These are phyloP conservation scores for Aspergillus avenaceus DNA, from an alignment of 495 filamentous ascomycete genomes.

Conservation along the genomic window DNA sequence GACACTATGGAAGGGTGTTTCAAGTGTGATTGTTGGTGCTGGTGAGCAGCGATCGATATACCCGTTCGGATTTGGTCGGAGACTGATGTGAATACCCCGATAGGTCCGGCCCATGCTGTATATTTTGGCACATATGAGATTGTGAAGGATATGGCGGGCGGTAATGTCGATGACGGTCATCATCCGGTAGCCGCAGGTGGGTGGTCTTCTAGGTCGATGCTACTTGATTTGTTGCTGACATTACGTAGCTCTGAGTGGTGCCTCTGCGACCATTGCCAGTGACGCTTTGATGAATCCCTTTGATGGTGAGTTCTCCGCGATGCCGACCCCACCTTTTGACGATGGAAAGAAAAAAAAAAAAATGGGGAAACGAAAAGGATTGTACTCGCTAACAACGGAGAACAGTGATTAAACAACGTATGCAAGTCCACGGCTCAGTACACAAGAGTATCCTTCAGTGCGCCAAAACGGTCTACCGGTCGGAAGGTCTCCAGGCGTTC, in stretches of 20 bases:
- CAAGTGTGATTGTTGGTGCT: constrained; percentile 91
- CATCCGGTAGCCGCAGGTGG: constrained; percentile 89
- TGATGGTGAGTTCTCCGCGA: constrained; percentile 64
- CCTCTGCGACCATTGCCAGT: constrained; percentile 90
- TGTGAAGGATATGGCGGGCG: constrained; percentile 93
- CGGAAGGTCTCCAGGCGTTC: constrained; percentile 87
- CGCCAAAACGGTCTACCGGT: constrained; percentile 77
- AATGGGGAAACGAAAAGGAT: neutral
- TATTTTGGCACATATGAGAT: constrained; percentile 98
- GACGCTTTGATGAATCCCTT: constrained; percentile 99
- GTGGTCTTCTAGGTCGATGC: constrained; percentile 12
- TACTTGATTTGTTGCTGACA: constrained; percentile 16
- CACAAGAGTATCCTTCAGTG: constrained; percentile 83
- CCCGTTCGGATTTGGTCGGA: constrained; percentile 2
- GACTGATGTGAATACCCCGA: constrained; percentile 21
- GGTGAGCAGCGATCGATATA: constrained; percentile 48
- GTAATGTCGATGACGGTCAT: constrained; percentile 82
- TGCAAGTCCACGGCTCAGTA: constrained; percentile 95
- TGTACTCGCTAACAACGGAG: constrained; percentile 11
- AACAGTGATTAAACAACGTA: constrained; percentile 96
- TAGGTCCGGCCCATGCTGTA: constrained; percentile 93
- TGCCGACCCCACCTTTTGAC: neutral
- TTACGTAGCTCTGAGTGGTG: constrained; percentile 75
- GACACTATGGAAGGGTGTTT: constrained; percentile 93
- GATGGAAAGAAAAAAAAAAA: neutral